Conservation (phyloP, 106 monocot genomes). For the Dendrobium officinale region DNA sequence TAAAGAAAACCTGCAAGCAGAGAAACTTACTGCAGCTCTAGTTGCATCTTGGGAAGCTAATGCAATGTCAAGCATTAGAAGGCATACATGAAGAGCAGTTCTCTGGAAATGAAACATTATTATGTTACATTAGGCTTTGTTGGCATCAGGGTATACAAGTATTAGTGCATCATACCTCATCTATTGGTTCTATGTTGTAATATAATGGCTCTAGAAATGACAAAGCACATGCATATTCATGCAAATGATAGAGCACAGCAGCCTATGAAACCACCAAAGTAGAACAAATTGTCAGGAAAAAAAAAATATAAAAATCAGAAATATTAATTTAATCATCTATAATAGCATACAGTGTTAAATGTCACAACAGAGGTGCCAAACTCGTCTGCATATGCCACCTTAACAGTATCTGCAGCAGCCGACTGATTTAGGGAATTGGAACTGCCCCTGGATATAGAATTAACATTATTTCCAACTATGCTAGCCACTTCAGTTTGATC, state of each 20-base stretch:
- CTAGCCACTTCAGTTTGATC: constrained; percentile 39
- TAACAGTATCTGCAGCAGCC: constrained; percentile 31
- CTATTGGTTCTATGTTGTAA: constrained; percentile 72
- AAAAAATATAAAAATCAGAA: neutral
- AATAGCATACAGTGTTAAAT: constrained; percentile 61
- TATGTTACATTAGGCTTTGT: neutral
- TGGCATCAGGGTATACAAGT: neutral
- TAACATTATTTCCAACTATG: constrained; percentile 27
- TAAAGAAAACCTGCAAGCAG: neutral
- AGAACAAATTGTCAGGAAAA: neutral
- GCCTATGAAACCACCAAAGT: constrained; percentile 45
- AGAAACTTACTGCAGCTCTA: constrained; percentile 73
- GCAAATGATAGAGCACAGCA: constrained; percentile 63
- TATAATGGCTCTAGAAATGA: constrained; percentile 59
- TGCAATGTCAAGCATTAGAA: constrained; percentile 79
- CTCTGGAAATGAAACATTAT: constrained; percentile 37
- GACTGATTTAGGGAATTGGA: constrained; percentile 33
- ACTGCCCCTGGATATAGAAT: constrained; percentile 41
- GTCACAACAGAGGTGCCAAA: constrained; percentile 55
- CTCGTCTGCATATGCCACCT: constrained; percentile 33
- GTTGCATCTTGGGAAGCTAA: constrained; percentile 61
- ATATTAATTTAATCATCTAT: constrained; percentile 5
- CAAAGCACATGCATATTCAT: constrained; percentile 57
- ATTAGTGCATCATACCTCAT: constrained; percentile 56
- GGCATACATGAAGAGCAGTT: constrained; percentile 76